phyloP scores from a whole-genome alignment of 352 stramenopile species.

The Pythium myriotylum region DNA sequence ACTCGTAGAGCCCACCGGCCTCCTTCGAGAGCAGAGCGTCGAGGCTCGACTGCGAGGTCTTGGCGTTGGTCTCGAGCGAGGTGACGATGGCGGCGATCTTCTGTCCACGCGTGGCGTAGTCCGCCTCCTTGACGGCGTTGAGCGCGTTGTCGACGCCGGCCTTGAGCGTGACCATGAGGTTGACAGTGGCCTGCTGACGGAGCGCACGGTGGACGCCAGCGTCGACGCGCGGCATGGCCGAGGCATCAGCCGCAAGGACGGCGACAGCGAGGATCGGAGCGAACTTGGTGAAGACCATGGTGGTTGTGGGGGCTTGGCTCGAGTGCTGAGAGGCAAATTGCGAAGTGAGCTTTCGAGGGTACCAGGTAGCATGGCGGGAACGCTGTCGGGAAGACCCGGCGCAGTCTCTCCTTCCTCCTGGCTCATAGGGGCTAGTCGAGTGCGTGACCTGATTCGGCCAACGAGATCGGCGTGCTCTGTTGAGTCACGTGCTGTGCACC shows the following conservation, averaged over 20 bases:
- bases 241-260: constrained; percentile 11
- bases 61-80: constrained; percentile 10
- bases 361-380: not conserved
- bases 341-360: constrained; percentile 1
- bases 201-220: constrained; percentile 32
- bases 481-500: no score
- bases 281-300: constrained; percentile 25
- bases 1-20: constrained; percentile 14
- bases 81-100: constrained; percentile 14
- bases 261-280: constrained; percentile 21
- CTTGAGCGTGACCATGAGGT: constrained; percentile 42
- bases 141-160: constrained; percentile 10
- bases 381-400: not conserved
- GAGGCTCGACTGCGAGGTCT: constrained; percentile 5
- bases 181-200: constrained; percentile 27
- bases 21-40: constrained; percentile 20
- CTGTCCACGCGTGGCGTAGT: constrained; percentile 20
- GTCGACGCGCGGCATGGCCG: constrained; percentile 27
- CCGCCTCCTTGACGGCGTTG: constrained; percentile 21
- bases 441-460: no score
- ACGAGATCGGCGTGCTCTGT: no score
- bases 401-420: not conserved
- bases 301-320: constrained; percentile 9
- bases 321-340: constrained; percentile 6
- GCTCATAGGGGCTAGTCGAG: not conserved